Evolutionary conservation across 805 yeast genomes (phyloP).

Genomic region (Sugiyamaella valdiviana): DNA sequence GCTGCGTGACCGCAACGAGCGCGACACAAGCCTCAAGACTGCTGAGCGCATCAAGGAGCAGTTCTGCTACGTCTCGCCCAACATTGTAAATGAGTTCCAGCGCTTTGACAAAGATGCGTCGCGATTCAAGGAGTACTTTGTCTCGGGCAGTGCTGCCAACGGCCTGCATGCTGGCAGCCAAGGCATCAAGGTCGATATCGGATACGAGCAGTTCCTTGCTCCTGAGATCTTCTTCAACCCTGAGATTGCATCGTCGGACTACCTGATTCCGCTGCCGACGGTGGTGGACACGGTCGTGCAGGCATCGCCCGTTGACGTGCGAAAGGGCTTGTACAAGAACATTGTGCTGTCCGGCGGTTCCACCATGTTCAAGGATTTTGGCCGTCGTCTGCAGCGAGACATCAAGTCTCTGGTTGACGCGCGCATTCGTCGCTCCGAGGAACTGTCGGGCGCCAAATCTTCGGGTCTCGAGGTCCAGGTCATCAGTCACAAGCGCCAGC

Average conservation of each 20-base stretch:
- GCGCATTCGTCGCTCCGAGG: conserved; percentile 78
- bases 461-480: conserved; percentile 97
- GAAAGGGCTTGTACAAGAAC: conserved; percentile 92
- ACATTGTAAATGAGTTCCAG: conserved; percentile 91
- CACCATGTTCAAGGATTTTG: conserved; percentile 97
- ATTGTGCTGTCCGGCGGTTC: conserved; percentile 97
- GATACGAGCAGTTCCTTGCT: conserved; percentile 95
- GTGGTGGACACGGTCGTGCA: conserved; percentile 94
- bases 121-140: conserved; percentile 82
- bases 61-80: conserved; percentile 95
- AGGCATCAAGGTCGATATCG: conserved; percentile 75
- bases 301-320: conserved; percentile 93
- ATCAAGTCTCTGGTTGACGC: conserved; percentile 79
- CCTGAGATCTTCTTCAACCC: conserved; percentile 99
- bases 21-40: conserved; percentile 86
- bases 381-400: conserved; percentile 95
- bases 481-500: conserved; percentile 92
- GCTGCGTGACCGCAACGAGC: conserved; percentile 94
- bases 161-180: conserved; percentile 23
- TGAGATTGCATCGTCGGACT: conserved; percentile 92
- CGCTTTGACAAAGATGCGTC: conserved; percentile 92
- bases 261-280: conserved; percentile 91
- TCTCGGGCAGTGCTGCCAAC: conserved; percentile 57
- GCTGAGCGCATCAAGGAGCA: conserved; percentile 97
- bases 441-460: conserved; percentile 62